Evolutionary conservation across 768 basidiomycete genomes (phyloP).

Genomic region (Rhodotorula kratochvilovae): DNA sequence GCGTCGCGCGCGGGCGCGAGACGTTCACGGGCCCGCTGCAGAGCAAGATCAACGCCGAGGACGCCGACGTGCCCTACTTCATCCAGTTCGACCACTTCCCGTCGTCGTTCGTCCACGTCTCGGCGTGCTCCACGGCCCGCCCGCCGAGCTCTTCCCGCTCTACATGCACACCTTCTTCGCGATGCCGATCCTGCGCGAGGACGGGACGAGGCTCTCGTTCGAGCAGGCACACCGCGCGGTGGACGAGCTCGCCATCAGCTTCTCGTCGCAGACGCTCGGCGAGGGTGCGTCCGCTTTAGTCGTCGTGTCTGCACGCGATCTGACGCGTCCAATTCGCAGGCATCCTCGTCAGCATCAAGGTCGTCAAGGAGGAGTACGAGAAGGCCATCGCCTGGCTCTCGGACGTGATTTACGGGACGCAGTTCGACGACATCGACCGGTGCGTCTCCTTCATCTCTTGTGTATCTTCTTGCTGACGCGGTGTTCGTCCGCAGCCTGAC

Average conservation of each 20-base stretch:
- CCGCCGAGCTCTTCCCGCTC: constrained; percentile 64
- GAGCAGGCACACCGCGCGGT: constrained; percentile 85
- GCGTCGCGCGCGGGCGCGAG: constrained; percentile 45
- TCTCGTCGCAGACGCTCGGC: constrained; percentile 62
- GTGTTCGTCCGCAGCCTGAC: constrained; percentile 70
- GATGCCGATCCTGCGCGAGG: constrained; percentile 65
- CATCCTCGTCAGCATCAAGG: constrained; percentile 54
- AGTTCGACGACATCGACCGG: constrained; percentile 73
- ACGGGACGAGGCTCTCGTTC: constrained; percentile 65
- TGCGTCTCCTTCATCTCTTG: constrained; percentile 44
- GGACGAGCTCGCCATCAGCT: constrained; percentile 81
- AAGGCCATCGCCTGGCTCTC: constrained; percentile 77
- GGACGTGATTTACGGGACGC: constrained; percentile 69
- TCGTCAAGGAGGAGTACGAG: constrained; percentile 73
- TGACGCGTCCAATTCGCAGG: background rate
- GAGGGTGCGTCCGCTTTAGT: constrained; percentile 58
- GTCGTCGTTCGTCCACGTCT: constrained; percentile 85
- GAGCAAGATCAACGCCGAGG: constrained; percentile 64
- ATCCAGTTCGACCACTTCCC: constrained; percentile 74
- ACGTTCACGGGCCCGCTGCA: constrained; percentile 51
- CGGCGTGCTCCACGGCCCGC: constrained; percentile 71
- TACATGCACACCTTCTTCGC: constrained; percentile 81
- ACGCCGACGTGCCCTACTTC: constrained; percentile 70
- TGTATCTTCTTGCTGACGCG: no score
- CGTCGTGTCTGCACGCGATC: no score